These are phyloP conservation scores for Aspergillus heteromorphus DNA, from an alignment of 495 filamentous ascomycete genomes.

Conservation along the genomic window DNA sequence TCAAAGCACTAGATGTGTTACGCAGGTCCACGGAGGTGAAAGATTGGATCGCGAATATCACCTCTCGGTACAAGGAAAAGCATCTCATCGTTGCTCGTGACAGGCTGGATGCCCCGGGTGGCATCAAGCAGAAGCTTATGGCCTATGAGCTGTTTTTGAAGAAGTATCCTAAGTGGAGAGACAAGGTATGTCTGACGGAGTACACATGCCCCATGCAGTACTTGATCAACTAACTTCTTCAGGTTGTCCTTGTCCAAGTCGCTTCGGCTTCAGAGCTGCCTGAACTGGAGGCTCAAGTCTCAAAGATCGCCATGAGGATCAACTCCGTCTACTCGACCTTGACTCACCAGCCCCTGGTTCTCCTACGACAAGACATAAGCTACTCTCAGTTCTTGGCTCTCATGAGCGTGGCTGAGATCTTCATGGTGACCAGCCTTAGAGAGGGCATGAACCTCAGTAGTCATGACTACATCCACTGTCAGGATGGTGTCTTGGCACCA, in stretches of 20 bases:
- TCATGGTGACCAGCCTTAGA: constrained; percentile 88
- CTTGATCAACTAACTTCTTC: not conserved
- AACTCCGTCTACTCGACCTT: constrained; percentile 83
- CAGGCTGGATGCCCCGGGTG: constrained; percentile 85
- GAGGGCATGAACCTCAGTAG: constrained; percentile 94
- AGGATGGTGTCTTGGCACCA: constrained; percentile 69
- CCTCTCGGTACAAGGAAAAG: constrained; percentile 75
- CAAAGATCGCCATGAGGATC: constrained; percentile 87
- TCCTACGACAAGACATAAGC: constrained; percentile 87
- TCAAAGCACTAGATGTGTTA: constrained; percentile 62
- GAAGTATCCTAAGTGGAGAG: constrained; percentile 81
- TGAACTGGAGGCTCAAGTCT: constrained; percentile 81
- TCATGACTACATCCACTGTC: constrained; percentile 88
- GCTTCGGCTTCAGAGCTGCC: constrained; percentile 79
- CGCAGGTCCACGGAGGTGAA: constrained; percentile 66
- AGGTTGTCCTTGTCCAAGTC: constrained; percentile 88
- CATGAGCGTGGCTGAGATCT: constrained; percentile 76
- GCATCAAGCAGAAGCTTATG: constrained; percentile 85
- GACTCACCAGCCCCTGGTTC: constrained; percentile 86
- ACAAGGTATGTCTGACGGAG: constrained; percentile 43
- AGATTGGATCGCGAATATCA: constrained; percentile 71
- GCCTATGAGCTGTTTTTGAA: constrained; percentile 92
- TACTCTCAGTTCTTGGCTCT: constrained; percentile 87
- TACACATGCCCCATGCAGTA: no score
- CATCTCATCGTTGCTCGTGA: constrained; percentile 85